These are phyloP conservation scores for Andrographis paniculata DNA, from an alignment of 305 asterid genomes.

Conservation along the genomic window DNA sequence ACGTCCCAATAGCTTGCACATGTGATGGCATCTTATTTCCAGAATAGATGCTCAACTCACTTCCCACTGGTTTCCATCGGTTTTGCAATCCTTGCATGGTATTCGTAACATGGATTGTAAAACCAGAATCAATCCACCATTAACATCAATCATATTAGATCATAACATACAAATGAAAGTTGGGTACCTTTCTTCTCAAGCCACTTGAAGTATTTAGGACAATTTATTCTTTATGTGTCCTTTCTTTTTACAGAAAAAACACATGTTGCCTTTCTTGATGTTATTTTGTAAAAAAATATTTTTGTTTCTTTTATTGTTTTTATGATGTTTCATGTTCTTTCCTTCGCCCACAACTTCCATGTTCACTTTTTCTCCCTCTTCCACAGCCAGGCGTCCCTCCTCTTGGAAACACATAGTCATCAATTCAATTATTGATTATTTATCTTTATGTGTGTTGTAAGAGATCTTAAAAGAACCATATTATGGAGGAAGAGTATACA, in stretches of 20 bases:
- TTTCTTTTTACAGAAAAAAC: neutral
- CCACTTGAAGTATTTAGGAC: neutral
- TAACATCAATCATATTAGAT: neutral
- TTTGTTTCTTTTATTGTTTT: no score
- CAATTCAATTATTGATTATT: no score
- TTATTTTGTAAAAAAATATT: neutral
- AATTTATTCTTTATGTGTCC: neutral
- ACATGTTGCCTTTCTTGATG: neutral
- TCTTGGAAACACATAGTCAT: neutral
- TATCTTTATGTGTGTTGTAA: no score
- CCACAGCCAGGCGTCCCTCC: neutral
- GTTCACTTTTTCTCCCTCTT: no score
- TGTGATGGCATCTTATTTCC: no score
- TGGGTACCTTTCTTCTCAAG: neutral
- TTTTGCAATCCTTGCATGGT: no score
- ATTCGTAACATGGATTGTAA: no score
- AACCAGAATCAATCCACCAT: neutral
- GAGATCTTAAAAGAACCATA: neutral
- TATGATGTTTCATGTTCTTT: neutral
- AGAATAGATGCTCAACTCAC: no score
- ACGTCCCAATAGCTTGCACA: no score
- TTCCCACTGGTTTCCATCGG: no score
- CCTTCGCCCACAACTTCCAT: neutral
- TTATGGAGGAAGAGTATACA: neutral
- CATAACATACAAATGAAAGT: neutral